Base-by-base conservation (phyloP, 257 asterid species). In the Solanum infundibuliforme region DNA sequence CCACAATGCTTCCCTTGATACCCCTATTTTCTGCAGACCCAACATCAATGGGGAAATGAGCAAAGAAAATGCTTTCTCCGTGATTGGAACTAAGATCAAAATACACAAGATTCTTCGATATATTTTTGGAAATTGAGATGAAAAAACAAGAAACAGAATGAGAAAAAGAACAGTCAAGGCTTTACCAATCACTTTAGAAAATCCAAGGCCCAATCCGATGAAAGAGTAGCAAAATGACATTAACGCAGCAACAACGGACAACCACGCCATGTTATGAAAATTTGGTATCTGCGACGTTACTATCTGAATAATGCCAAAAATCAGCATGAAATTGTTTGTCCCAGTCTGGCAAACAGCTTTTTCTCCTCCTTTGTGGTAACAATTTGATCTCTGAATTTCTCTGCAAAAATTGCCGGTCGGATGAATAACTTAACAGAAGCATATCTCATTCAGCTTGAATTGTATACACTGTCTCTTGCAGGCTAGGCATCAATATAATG, bases 161-260 rank as follows among this genome's bases (percentile, higher is more conserved):
- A 71, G 77, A 21, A 35, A 29, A 12, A 48, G 5, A 41, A 39
- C 21, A 11, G 72, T 74, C 43, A 12, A 55, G 21, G 34, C 27
- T 34, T 2, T 89, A 94, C 98, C 98, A 84, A 94, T 91, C 14
- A 94, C 97, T 91, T 90, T 93, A 89, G 95, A 95, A 89, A 94
- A 76, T 87, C 96, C 98, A 83, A 95, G 98, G 69, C 89, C 95
- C 7, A 94, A 69, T 83, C 98, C 98, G 27, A 92, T 93, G 72
- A 27, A 88, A 46, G 98, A 89, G 87, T 95, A 95, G 14, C 91
- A 83, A 77, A 95, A 94, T 35, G 98, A 94, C 98, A 95, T 95
- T 90, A 91, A 82, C 32, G 98, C 95, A 2, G 98, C 97, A 48
- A 94, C 55, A 84, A 92, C 84, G 35, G 98, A 95, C 31, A 95